Base-by-base conservation (phyloP, 2,329 filamentous ascomycete genomes). In the Nannizzia gypsea region DNA sequence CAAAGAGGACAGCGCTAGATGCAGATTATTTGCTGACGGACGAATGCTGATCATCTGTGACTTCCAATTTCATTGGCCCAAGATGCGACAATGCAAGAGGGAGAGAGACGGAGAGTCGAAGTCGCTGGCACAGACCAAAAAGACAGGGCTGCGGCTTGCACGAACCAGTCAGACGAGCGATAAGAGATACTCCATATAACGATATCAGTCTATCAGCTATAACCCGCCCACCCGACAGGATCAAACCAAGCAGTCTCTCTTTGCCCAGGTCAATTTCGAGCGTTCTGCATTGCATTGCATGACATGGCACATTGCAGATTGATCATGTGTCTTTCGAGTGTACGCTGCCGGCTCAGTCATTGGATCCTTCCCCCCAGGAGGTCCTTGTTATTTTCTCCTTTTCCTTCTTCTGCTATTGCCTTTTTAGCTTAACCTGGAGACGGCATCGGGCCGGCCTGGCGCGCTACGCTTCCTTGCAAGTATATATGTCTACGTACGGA, bases 261-360 rank as follows among this genome's bases (percentile, higher is more conserved):
- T n/a, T 6, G 48, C 31, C 48, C 13, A 42, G n/a, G n/a, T n/a
- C 13, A 54, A 34, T 31, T 31, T 31, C 48, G 24, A 54, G 24
- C 8, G 48, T 20, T 31, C 13, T 54, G 48, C 48, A 54, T 54
- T 54, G 48, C 48, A 54, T 54, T 54, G 48, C 48, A 54, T 54
- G 28, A 54, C 48, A 54, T 54, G 48, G 48, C 48, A 54, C 48
- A 54, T 54, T 54, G 48, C 48, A 54, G 48, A 54, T 54, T 54
- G 48, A 34, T 54, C 48, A 54, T 54, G 48, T 54, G 48, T 54
- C 48, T 48, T 48, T 24, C 26, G 26, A 34, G 24, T 31, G 28
- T 31, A 24, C n/a, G 28, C 48, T 54, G 48, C 26, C 8, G n/a
- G 48, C 48, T 26, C 26, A 22, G 6, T 11, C 20, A 48, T 48